Conservation (phyloP, 805 yeast species). For the Jamesozyma lodderae region DNA sequence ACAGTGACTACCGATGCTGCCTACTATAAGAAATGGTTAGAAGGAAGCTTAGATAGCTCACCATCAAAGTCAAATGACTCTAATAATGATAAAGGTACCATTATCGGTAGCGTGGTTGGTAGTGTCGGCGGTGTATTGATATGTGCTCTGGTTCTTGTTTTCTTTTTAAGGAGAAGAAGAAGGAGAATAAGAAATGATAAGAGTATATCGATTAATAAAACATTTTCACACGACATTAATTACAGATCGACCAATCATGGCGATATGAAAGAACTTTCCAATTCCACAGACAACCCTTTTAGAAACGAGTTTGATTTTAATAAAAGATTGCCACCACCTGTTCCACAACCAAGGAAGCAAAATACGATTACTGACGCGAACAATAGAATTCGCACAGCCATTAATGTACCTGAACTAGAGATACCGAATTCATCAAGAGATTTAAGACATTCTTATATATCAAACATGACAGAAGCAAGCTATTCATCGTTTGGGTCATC, state of each 20-base stretch:
- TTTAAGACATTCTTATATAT: conserved; percentile 12
- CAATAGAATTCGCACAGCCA: too few species aligned
- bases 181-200: background rate
- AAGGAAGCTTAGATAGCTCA: conserved; percentile 11
- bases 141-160: conserved; percentile 12
- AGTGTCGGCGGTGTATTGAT: conserved; percentile 24
- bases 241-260: conserved; percentile 6
- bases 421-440: background rate
- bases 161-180: conserved; percentile 11
- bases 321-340: conserved; percentile 17
- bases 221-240: conserved; percentile 19
- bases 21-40: conserved; percentile 20
- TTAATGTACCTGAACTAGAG: too few species aligned
- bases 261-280: background rate
- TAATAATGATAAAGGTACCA: conserved; percentile 10
- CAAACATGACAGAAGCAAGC: conserved; percentile 11
- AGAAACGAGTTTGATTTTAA: conserved; percentile 21
- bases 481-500: conserved; percentile 16
- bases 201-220: conserved; percentile 1
- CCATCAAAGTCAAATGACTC: background rate
- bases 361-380: background rate
- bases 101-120: conserved; percentile 27
- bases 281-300: conserved; percentile 14
- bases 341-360: conserved; percentile 18
- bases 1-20: conserved; percentile 18